Evolutionary conservation across 345 rosid species (phyloP), one percentile per base, ranked within the genome.

Genomic region (Citrus reticulata): DNA sequence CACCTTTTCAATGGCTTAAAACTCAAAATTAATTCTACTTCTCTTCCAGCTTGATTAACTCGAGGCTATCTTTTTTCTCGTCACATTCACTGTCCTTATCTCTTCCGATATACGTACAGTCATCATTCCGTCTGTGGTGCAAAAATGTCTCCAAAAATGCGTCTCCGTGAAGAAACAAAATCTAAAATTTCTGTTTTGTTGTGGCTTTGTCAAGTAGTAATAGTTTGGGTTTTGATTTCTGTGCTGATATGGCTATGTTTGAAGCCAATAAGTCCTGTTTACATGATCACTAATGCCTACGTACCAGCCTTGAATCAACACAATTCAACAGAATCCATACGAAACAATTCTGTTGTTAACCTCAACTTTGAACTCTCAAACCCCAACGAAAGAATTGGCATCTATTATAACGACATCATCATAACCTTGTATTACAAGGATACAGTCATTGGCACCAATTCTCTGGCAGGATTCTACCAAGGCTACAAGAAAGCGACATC

Each of bases 381-480:
- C 32, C 72, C 77, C 72, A 79, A 79, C 68, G 29, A 67, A 49
- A 22, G 61, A 35, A 58, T 74, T 8, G 69, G 63, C 25, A 57
- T 73, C 54, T 13, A 55, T 66, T 68, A 74, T 25, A 42, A 59
- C 16, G 63, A 40, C 25, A 59, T 68, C 37, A 22, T 67, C 27
- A 16, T 68, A 30, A 63, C 37, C 59, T 67, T 74, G 6, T 59
- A 20, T 35, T 59, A 74, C 62, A 58, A 1, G 0, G 62, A 42
- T 30, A 8, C 13, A 29, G 13, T 67, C 4, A 59, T 74, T 5
- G 74, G 82, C 49, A 42, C 58, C 68, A 68, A 68, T 22, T 73
- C 68, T 30, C 2, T 73, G 1, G 34, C 78, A 8, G 78, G 78
- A 39, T 79, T 73, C 75, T 70, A 59, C 25, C 70, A 68, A 25